Base-by-base conservation (phyloP, 164 flowering plant species). In the Umbilicus rupestris region DNA sequence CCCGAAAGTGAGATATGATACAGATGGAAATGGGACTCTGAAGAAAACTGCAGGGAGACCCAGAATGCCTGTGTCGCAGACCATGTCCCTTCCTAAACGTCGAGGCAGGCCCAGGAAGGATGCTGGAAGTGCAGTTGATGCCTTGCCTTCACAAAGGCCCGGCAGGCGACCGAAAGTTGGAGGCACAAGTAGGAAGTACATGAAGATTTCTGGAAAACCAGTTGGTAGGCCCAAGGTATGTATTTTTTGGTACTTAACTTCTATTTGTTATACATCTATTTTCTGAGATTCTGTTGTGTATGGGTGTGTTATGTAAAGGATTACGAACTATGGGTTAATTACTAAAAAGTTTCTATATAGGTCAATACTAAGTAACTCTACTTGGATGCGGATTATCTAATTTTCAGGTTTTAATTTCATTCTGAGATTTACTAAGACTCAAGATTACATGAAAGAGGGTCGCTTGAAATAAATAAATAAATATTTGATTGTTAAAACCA, bases 181-280 rank as follows among this genome's bases (percentile, higher is more conserved):
- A 30, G 79, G 44, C 29, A 68, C 63, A 14, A 8, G 60, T 11
- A 70, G 59, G 67, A 74, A 59, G 62, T 71, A 70, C 2, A 69
- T 50, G 69, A 76, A 59, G 31, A 33, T 60, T 11, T 31, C 71
- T 5, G 81, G 81, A 3, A 79, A 71, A 70, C 81, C 86, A 2
- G 77, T 82, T 19, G 89, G 89, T 16, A 75, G 89, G 65, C 89
- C 86, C 5, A 85, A 62, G 67, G 60, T 55, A 17, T 7, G 60
- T 55, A 55, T 28, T 28, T 55, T 19, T 14, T 3, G 26, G 3
- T 55, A 26, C 12, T 14, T 10, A 3, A 41, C 44, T 41, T 41
- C 44, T 1, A 41, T 41, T 14, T 41, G 44, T 9, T 41, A 41
- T 6, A 9, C 3, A 9, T 26, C 31, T 28, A 26, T 28, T 10